Conservation (phyloP, 345 rosid species). For the Psidium guajava region DNA sequence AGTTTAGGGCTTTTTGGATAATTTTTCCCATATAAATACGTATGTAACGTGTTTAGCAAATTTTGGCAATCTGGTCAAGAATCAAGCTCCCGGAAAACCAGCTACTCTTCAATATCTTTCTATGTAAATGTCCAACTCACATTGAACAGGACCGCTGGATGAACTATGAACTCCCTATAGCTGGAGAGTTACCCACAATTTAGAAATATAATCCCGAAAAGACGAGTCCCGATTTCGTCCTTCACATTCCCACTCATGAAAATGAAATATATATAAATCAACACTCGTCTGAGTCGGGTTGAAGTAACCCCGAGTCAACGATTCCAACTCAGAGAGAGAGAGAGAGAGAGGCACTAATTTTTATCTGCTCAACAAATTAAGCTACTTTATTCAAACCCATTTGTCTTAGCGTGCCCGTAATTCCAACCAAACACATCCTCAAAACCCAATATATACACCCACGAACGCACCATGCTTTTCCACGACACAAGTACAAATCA, state of each 20-base stretch:
- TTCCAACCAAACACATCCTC: not conserved
- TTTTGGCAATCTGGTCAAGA: not conserved
- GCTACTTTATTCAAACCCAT: not conserved
- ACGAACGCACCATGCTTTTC: not conserved
- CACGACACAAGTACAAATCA: not conserved
- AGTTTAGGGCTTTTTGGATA: no score
- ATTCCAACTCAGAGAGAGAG: not conserved
- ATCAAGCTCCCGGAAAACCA: not conserved
- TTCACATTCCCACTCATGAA: not conserved
- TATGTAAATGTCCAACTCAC: not conserved
- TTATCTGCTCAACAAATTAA: not conserved
- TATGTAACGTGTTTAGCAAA: not conserved
- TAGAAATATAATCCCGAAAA: not conserved
- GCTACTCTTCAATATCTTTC: not conserved
- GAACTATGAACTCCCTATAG: not conserved
- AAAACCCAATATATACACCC: not conserved
- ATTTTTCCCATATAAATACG: no score
- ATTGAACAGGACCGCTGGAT: not conserved
- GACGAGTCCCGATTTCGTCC: not conserved
- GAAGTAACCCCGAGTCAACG: not conserved
- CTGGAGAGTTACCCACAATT: not conserved
- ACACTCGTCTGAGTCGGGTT: not conserved
- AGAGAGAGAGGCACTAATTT: not conserved
- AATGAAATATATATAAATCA: not conserved
- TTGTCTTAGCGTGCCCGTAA: constrained; percentile 5